Evolutionary conservation across 1,284 basidiomycete species (phyloP).

Genomic region (Fistulinella cinereoalba): DNA sequence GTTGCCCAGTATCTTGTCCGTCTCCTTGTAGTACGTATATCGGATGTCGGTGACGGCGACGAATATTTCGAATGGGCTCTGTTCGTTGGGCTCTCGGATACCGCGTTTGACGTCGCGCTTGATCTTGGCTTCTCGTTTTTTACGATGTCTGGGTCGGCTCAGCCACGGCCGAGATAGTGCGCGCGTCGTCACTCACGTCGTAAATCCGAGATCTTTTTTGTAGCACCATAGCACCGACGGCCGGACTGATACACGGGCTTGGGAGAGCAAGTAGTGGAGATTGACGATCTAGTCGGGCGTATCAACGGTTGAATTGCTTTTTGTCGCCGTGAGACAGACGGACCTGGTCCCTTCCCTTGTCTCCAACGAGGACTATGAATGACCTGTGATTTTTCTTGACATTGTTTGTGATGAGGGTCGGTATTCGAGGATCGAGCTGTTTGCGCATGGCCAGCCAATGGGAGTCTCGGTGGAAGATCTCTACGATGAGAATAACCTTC

Average conservation of each 20-base stretch:
- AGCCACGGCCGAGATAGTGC: not conserved
- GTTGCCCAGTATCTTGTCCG: slow-evolving; percentile 93
- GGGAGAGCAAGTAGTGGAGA: slow-evolving; percentile 90
- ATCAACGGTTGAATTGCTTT: not conserved
- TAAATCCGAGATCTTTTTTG: slow-evolving; percentile 95
- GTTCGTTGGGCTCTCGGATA: slow-evolving; percentile 90
- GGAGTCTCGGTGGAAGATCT: too few relatives aligned
- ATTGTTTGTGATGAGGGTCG: slow-evolving; percentile 90
- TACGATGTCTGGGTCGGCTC: slow-evolving; percentile 70
- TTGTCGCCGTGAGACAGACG: slow-evolving; percentile 15
- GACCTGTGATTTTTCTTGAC: slow-evolving; percentile 91
- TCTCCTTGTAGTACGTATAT: slow-evolving; percentile 96
- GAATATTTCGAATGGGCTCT: slow-evolving; percentile 97
- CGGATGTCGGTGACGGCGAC: slow-evolving; percentile 98
- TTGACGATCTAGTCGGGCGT: slow-evolving; percentile 77
- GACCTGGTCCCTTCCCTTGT: slow-evolving; percentile 91
- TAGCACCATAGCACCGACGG: slow-evolving; percentile 97
- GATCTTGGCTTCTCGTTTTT: slow-evolving; percentile 94
- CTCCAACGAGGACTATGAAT: slow-evolving; percentile 96
- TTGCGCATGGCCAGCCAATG: slow-evolving; percentile 55
- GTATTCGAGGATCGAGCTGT: slow-evolving; percentile 90
- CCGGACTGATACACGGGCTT: slow-evolving; percentile 84
- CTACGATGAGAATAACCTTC: too few relatives aligned
- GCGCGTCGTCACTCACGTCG: slow-evolving; percentile 54
- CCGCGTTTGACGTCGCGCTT: slow-evolving; percentile 94